Base-by-base conservation (phyloP, 768 basidiomycete species). In the Trametes sanguinea region DNA sequence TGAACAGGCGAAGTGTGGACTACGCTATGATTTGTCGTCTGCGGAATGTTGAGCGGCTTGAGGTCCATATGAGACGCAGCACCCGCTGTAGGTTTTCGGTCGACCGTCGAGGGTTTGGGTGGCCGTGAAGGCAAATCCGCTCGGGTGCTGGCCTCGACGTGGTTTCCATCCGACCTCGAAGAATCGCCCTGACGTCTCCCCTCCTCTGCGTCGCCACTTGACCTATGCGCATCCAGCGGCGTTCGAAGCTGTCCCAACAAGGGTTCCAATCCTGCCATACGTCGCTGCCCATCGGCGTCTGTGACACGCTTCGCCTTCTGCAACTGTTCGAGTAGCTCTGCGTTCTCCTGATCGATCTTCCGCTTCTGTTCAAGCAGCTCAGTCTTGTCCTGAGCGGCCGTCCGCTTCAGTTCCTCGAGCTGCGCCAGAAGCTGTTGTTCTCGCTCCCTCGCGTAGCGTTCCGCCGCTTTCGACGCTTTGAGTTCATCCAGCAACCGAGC, bases 391-490 rank as follows among this genome's bases (percentile, higher is more conserved):
- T 43, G 37, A 8, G 39, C 27, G 16, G 53, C 53, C 8, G 13
- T 6, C 3, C 53, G 62, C 46, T 55, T 43, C 40, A 43, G 40
- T 33, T 48, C 39, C 30, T 44, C 52, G 11, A 63, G 39, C 63
- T 59, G 27, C 62, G 55, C 51, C 27, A 48, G 2, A 46, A 60
- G 35, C 39, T 46, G n/a, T 48, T 60, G 47, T 35, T 55, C 27
- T n/a, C 56, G 56, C 27, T 29, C 42, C 14, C 5, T 43, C 10
- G 42, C 17, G 2, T 17, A 39, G 6, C 45, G 13, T 9, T 57
- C 35, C 3, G 44, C 35, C n/a, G 42, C 50, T 17, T 13, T 45
- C 39, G 42, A 13, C 16, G 13, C 48, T 16, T 42, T 14, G 14
- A 51, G 27, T n/a, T 22, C 42, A n/a, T 30, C 22, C 45, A 55